Evolutionary conservation across 2,329 filamentous ascomycete species (phyloP).

Genomic region (Fusarium annulatum): DNA sequence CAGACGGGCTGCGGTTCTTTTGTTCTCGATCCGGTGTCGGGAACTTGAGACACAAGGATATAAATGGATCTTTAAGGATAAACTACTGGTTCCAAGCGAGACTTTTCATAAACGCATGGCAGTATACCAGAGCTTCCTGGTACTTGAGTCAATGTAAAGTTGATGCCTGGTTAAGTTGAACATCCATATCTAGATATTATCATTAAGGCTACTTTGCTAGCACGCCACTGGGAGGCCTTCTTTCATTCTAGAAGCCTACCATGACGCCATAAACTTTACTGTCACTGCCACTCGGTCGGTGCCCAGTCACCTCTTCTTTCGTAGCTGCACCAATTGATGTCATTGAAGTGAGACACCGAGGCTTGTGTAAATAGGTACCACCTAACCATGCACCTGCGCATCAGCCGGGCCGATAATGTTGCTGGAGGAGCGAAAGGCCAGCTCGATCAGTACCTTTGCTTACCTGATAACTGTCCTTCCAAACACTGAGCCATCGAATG

Average conservation of each 20-base stretch:
- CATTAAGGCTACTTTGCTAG: background rate
- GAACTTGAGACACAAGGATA: background rate
- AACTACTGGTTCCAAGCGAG: background rate
- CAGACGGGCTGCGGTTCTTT: background rate
- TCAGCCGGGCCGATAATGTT: background rate
- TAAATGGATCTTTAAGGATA: accelerated
- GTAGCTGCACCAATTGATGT: background rate
- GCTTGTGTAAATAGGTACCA: background rate
- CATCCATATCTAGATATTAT: background rate
- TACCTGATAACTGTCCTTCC: background rate
- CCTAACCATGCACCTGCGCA: background rate
- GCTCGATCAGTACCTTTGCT: background rate
- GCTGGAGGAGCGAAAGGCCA: background rate
- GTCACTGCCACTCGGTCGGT: no score
- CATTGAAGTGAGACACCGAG: background rate
- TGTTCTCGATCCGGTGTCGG: background rate
- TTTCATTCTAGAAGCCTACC: background rate
- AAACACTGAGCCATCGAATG: background rate
- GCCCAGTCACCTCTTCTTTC: background rate
- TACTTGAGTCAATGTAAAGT: background rate
- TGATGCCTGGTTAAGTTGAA: background rate
- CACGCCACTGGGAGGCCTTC: background rate
- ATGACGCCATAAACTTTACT: background rate
- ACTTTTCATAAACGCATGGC: background rate
- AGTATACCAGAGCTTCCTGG: background rate